Percentiles rank a stretch among this genome's conserved stretches.
Evolutionary conservation across 768 basidiomycete genomes (phyloP).

Genomic region (Boletus vermiculosoides): DNA sequence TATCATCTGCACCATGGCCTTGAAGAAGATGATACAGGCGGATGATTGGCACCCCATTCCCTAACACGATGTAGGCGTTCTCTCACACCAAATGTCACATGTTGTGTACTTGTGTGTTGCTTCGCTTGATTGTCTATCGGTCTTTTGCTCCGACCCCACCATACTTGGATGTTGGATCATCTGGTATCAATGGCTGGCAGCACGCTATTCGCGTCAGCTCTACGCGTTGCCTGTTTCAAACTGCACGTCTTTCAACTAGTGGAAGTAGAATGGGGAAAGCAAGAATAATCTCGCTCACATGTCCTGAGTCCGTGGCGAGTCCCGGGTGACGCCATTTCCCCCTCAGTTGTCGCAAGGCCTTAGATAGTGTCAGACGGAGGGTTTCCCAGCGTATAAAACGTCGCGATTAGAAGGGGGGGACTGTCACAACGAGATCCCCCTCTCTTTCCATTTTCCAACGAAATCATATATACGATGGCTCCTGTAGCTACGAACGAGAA

Average conservation of each 20-base stretch:
- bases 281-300: conserved; percentile 17
- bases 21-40: neutral
- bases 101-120: neutral
- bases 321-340: conserved; percentile 22
- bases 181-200: neutral
- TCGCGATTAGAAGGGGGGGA: neutral
- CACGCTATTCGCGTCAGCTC: neutral
- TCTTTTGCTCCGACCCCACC: neutral
- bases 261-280: conserved; percentile 10
- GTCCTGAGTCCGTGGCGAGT: neutral
- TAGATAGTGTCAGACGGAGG: neutral
- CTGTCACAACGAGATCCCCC: neutral
- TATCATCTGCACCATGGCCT: neutral
- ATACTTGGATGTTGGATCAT: neutral
- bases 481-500: conserved; percentile 47
- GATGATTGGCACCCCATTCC: neutral
- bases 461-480: conserved; percentile 38
- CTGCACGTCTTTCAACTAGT: neutral
- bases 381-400: conserved; percentile 16
- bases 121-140: neutral
- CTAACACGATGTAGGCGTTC: neutral
- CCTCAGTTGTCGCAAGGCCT: conserved; percentile 9
- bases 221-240: neutral
- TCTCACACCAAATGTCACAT: conserved; percentile 13
- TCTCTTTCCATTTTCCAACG: neutral